Percentiles rank a stretch among this genome's conserved stretches.
phyloP scores from a whole-genome alignment of 2,329 filamentous ascomycete genomes.

The Talaromyces atroroseus region DNA sequence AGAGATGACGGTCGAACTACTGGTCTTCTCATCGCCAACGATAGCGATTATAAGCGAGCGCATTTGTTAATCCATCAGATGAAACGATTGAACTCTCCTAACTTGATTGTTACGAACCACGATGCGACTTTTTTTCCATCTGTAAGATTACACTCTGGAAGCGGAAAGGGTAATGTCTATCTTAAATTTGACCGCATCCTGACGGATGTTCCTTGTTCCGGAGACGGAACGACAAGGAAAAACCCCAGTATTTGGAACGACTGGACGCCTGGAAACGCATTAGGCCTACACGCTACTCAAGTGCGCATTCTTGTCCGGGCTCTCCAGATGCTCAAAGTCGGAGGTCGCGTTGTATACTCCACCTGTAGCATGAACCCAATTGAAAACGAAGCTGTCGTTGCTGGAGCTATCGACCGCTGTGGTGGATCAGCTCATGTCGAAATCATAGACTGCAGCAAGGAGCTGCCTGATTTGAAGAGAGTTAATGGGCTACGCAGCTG shows the following conservation, averaged over 20 bases:
- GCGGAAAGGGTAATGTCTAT: slow-evolving; percentile 58
- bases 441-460: slow-evolving; percentile 75
- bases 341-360: slow-evolving; percentile 91
- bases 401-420: slow-evolving; percentile 81
- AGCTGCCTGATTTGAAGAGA: slow-evolving; percentile 71
- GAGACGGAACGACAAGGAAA: slow-evolving; percentile 12
- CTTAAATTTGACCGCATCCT: slow-evolving; percentile 96
- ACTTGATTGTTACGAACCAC: slow-evolving; percentile 95
- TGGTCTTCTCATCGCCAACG: slow-evolving; percentile 89
- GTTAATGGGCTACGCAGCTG: slow-evolving; percentile 71
- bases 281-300: slow-evolving; percentile 84
- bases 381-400: slow-evolving; percentile 90
- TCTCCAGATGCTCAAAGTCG: slow-evolving; percentile 91
- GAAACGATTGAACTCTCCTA: slow-evolving; percentile 93
- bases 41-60: slow-evolving; percentile 91
- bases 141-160: slow-evolving; percentile 69
- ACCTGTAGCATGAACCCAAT: slow-evolving; percentile 99
- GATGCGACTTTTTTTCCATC: slow-evolving; percentile 94
- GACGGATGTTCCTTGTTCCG: slow-evolving; percentile 62
- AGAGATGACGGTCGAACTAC: slow-evolving; percentile 81
- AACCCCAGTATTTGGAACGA: slow-evolving; percentile 87
- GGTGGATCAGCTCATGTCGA: slow-evolving; percentile 76
- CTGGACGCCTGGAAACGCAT: slow-evolving; percentile 80
- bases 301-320: slow-evolving; percentile 84
- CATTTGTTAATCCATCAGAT: slow-evolving; percentile 98